These are phyloP conservation scores for Tympanopsis confertula DNA, from an alignment of 2,329 filamentous ascomycete species.

Conservation along the genomic window DNA sequence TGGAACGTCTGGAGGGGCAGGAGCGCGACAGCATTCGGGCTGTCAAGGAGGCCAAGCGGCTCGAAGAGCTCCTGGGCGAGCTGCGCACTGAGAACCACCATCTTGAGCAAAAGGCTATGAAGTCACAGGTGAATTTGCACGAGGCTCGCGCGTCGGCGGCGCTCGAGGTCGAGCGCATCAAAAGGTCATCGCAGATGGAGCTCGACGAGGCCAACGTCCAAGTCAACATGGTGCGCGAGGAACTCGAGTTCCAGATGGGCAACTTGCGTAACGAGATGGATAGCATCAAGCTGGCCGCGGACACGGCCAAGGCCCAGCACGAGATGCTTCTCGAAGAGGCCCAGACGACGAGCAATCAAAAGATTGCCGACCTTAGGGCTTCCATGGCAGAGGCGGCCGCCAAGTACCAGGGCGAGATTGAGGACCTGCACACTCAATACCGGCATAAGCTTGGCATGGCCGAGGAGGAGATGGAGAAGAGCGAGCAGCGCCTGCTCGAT, in stretches of 20 bases:
- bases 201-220: conserved; percentile 76
- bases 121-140: conserved; percentile 71
- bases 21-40: conserved; percentile 56
- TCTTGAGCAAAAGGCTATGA: conserved; percentile 56
- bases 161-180: conserved; percentile 70
- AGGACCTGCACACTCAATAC: conserved; percentile 66
- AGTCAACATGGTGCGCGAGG: conserved; percentile 70
- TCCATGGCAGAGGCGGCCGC: conserved; percentile 32
- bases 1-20: conserved; percentile 51
- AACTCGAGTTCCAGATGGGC: conserved; percentile 68
- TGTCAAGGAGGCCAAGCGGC: conserved; percentile 47
- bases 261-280: conserved; percentile 67
- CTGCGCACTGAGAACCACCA: conserved; percentile 58
- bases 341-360: conserved; percentile 52
- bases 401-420: conserved; percentile 57
- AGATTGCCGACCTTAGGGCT: conserved; percentile 31
- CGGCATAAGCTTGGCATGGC: conserved; percentile 62
- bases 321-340: conserved; percentile 79
- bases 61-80: conserved; percentile 42
- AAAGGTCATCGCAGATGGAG: conserved; percentile 68
- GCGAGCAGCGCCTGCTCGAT: conserved; percentile 70
- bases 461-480: conserved; percentile 69
- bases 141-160: conserved; percentile 72
- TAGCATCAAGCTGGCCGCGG: conserved; percentile 64
- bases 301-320: conserved; percentile 68